Evolutionary conservation across 75 land plant species (phyloP), one percentile per base, ranked within the genome.

Genomic region (Selaginella moellendorffii): DNA sequence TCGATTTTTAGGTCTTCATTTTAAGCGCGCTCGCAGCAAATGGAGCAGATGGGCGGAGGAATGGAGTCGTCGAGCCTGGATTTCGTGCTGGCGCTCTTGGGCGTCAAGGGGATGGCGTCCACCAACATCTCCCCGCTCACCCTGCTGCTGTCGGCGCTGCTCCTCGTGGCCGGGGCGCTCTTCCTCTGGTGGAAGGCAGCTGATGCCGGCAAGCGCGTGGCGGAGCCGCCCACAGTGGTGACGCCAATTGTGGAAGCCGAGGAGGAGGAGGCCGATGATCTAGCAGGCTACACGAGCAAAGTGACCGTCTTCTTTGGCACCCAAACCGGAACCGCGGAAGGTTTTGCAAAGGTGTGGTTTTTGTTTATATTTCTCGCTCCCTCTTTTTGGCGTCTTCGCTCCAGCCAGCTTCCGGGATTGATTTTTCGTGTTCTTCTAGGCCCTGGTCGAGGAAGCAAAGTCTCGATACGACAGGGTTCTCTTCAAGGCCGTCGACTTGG

Each of bases 271-370:
- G 75, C 64, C 23, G 85, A 36, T 5, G 46, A 36, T 36, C 46
- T 36, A 36, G 10, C 5, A 14, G 46, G 46, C 10, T 36, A 78
- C 2, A 78, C 68, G 71, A 76, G 72, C 71, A 85, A 82, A 63
- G 88, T 85, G 27, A 71, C 80, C 20, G 31, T 85, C 62, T 78
- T 85, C 52, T 85, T 81, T 30, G 88, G 88, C 1, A 85, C 88
- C 5, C 88, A 85, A 73, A 85, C 88, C 1, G 88, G 88, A 1
- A 85, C 88, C 2, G 88, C 88, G 19, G 88, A 85, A 67, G 81
- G 85, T 0, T 82, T 82, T 65, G 88, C 85, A 0, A 82, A 78
- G 79, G 81, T 36, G 46, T 14, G 10, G 14, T 36, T 5, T 36
- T 5, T 36, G 10, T 14, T 5, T 82, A 5, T 23, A 19, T 29